Evolutionary conservation across 148 eudicot species (phyloP).

Genomic region (Linanthus parryae): DNA sequence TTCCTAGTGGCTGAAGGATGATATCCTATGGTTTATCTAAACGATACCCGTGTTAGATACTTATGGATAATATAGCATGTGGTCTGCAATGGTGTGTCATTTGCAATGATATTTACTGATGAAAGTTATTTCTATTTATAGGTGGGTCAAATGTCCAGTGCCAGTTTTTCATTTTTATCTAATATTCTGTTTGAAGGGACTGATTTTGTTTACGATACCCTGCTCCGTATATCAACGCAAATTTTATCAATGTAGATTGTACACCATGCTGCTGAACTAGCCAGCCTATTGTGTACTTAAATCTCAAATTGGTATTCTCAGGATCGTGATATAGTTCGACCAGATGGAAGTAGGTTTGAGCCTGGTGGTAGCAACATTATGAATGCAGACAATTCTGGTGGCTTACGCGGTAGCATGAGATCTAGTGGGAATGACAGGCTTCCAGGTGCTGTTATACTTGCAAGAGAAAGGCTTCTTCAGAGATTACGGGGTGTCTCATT

Average conservation of each 20-base stretch:
- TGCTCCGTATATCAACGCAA: neutral
- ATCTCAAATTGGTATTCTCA: conserved; percentile 12
- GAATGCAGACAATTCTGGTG: conserved; percentile 19
- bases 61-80: too few species aligned
- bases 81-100: too few species aligned
- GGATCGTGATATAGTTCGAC: conserved; percentile 42
- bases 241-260: neutral
- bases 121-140: too few species aligned
- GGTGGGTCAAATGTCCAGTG: neutral
- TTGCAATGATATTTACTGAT: too few species aligned
- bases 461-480: conserved; percentile 88
- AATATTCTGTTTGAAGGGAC: neutral
- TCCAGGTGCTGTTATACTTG: conserved; percentile 84
- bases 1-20: too few species aligned
- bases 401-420: conserved; percentile 22
- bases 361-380: conserved; percentile 15
- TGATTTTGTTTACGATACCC: neutral
- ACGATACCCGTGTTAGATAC: too few species aligned
- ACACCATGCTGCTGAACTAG: neutral
- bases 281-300: neutral
- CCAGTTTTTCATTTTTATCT: neutral
- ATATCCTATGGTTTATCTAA: too few species aligned
- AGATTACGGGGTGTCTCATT: conserved; percentile 70
- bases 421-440: conserved; percentile 44
- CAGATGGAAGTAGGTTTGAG: conserved; percentile 26